These are phyloP conservation scores for Colletotrichum destructivum DNA, from an alignment of 2,329 filamentous ascomycete species.

Conservation along the genomic window DNA sequence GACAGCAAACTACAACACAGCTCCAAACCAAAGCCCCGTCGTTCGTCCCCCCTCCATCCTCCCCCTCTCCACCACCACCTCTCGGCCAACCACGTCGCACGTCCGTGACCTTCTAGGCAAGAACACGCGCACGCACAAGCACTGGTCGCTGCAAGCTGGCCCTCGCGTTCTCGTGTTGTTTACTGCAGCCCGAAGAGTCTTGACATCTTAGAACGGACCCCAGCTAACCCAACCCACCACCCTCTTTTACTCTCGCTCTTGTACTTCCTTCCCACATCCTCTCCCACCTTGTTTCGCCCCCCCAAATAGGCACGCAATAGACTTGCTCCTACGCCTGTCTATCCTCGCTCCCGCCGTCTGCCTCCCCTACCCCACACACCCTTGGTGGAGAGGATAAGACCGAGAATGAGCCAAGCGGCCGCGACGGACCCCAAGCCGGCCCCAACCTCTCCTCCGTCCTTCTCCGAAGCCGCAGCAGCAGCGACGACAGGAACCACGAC, in stretches of 20 bases:
- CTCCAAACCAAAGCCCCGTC: neutral
- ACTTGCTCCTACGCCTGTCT: neutral
- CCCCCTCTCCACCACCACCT: constrained; percentile 1
- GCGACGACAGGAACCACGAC: constrained; percentile 22
- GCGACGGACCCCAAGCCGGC: constrained; percentile 44
- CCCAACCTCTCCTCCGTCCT: constrained; percentile 39
- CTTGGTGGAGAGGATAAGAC: constrained; percentile 15
- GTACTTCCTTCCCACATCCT: neutral
- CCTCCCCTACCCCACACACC: neutral
- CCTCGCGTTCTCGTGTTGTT: constrained; percentile 17
- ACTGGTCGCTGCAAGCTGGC: constrained; percentile 10
- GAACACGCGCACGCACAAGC: constrained; percentile 8
- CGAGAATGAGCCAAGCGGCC: constrained; percentile 45
- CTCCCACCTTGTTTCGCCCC: neutral
- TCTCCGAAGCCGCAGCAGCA: constrained; percentile 37
- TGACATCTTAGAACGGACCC: neutral
- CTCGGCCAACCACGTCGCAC: constrained; percentile 12
- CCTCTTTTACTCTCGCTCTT: neutral
- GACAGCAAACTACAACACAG: neutral
- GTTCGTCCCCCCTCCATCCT: neutral
- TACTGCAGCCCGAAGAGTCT: neutral
- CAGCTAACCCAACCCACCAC: constrained; percentile 2
- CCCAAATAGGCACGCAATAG: constrained; percentile 6
- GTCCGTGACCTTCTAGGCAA: constrained; percentile 23
- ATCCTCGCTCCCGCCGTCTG: neutral